Base-by-base conservation (phyloP, 352 stramenopile species). In the Phytopythium sindhum region DNA sequence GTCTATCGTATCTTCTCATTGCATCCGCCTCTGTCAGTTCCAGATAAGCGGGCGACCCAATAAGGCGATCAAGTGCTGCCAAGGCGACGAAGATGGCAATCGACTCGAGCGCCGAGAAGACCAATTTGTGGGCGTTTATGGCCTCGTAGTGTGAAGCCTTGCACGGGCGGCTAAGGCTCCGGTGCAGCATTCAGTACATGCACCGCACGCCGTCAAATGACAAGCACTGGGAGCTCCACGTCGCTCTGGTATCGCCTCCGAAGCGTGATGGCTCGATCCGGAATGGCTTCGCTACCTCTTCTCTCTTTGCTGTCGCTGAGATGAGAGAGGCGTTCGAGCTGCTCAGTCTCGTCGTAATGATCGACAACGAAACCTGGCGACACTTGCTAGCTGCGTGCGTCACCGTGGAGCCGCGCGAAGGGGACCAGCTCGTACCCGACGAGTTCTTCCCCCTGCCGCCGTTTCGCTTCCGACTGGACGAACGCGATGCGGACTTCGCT, bases 201-300 rank as follows among this genome's bases (percentile, higher is more conserved):
- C 21, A 48, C 15, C 53, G 53, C 33, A 48, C n/a, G 2, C 53
- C 53, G 11, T 47, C 53, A 3, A 59, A 44, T 8, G 53, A 26
- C 19, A 59, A 59, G 31, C 31, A 23, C 31, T 60, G 54, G 54
- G 37, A 50, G 24, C 54, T 60, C 39, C 54, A 60, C 24, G 54
- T 60, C 12, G 23, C 39, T 19, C 29, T 57, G 24, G 17, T 31
- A 7, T 12, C 6, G 29, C 3, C 8, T 41, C 52, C 19, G 17
- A 42, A 24, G 8, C 17, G 24, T 29, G 52, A 45, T 15, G n/a
- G n/a, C n/a, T 26, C 28, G 23, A 19, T 8, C 4, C 6, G 2
- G 3, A 8, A 29, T 23, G 31, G 19, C 17, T 0, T 7, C 10
- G 33, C 35, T 4, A 0, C 24, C 1, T 23, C 9, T 28, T 24